A percentile compares a stretch with the other conserved stretches of the same genome.
Evolutionary conservation across 176 grass and related monocot genomes (phyloP).

Genomic region (Eragrostis nindensis): DNA sequence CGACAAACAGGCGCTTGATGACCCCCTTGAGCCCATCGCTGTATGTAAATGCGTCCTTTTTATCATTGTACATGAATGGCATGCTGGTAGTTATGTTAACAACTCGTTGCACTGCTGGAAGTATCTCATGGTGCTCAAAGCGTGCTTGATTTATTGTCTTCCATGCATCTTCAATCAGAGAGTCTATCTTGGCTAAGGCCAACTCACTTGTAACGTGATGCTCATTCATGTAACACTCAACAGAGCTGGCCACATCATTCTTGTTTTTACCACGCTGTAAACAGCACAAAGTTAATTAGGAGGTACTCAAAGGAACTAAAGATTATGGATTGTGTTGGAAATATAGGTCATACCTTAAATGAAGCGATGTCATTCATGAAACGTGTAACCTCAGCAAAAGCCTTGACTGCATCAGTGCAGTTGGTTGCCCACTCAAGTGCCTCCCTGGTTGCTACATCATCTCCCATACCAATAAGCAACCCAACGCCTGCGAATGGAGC

Average conservation of each 20-base stretch:
- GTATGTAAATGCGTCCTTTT: constrained; percentile 38
- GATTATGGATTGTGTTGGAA: too few species aligned
- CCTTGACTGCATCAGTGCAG: too few species aligned
- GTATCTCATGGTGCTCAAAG: background rate
- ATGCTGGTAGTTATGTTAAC: constrained; percentile 25
- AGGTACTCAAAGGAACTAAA: too few species aligned
- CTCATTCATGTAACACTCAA: constrained; percentile 28
- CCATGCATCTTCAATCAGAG: constrained; percentile 26
- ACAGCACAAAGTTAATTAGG: too few species aligned
- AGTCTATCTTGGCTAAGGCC: background rate
- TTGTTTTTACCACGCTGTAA: background rate
- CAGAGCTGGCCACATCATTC: constrained; percentile 5
- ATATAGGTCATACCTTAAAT: too few species aligned
- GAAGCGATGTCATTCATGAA: too few species aligned
- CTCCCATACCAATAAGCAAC: too few species aligned
- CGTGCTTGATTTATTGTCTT: constrained; percentile 20
- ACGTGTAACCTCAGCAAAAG: too few species aligned
- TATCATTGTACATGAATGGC: constrained; percentile 31
- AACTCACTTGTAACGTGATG: background rate
- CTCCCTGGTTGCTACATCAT: too few species aligned
- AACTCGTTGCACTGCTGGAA: background rate
- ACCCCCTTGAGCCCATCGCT: constrained; percentile 29
- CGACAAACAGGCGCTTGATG: constrained; percentile 35
- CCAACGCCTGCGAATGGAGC: too few species aligned
- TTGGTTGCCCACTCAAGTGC: too few species aligned